phyloP scores from a whole-genome alignment of 345 rosid species.

The Eutrema heterophyllum region DNA sequence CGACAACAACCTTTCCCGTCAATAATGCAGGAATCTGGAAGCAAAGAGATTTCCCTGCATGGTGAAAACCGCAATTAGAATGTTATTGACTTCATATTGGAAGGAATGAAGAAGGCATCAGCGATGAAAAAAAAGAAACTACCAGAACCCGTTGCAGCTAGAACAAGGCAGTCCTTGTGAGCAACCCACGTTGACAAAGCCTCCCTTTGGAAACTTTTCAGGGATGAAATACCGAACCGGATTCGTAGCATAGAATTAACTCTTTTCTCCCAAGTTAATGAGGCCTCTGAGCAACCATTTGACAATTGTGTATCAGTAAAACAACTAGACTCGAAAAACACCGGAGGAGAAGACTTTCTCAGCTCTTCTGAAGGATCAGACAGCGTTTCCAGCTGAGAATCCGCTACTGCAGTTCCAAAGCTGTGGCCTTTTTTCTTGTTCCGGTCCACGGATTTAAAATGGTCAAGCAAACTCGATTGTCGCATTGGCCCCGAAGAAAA shows the following conservation, averaged over 20 bases:
- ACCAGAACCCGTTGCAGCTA: slow-evolving; percentile 96
- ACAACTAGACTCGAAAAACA: background rate
- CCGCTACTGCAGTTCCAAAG: slow-evolving; percentile 10
- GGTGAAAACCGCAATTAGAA: background rate
- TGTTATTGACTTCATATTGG: background rate
- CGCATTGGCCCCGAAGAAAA: slow-evolving; percentile 27
- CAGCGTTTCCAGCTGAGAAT: slow-evolving; percentile 24
- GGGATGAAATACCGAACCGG: slow-evolving; percentile 55
- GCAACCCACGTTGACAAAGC: slow-evolving; percentile 70
- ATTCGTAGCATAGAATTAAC: slow-evolving; percentile 42
- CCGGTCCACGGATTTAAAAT: slow-evolving; percentile 38
- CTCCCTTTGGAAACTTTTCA: slow-evolving; percentile 76
- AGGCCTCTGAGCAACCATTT: slow-evolving; percentile 30
- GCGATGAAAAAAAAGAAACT: background rate
- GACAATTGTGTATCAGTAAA: slow-evolving; percentile 9
- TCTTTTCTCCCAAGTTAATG: slow-evolving; percentile 54
- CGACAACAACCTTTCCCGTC: slow-evolving; percentile 78
- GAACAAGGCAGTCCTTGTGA: slow-evolving; percentile 76
- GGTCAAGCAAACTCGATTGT: slow-evolving; percentile 62
- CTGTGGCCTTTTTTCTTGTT: slow-evolving; percentile 27
- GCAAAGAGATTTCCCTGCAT: slow-evolving; percentile 81
- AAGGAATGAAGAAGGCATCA: slow-evolving; percentile 3
- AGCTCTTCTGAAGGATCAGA: slow-evolving; percentile 18
- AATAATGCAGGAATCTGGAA: slow-evolving; percentile 87
- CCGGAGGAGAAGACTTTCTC: background rate